Base-by-base conservation (phyloP, 202 grass and related monocot species). In the Alloteropsis angusta region DNA sequence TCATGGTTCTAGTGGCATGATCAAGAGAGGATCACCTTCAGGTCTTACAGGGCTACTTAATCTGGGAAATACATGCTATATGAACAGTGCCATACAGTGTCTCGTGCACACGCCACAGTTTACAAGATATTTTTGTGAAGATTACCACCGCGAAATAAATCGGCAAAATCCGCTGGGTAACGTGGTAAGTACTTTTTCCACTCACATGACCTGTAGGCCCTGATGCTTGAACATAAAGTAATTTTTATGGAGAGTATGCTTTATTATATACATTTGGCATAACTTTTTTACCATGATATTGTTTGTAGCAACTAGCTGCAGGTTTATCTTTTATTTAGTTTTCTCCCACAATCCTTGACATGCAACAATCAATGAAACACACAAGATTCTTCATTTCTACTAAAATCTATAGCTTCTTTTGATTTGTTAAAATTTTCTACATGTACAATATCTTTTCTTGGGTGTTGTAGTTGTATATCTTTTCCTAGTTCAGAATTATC, bases 1-100 rank as follows among this genome's bases (percentile, higher is more conserved):
- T 47, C 84, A 88, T 87, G 62, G 50, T 36, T 84, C 68, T 71
- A 88, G 88, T 87, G 77, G 73, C 66, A 85, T 91, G 59, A 84
- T 39, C 38, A 89, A 82, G 10, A 90, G 90, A 71, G 85, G 92
- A 26, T 41, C 76, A 47, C 89, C 89, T 62, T 75, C 73, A 75
- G 96, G 96, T 79, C 90, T 99, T 78, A 93, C 92, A 43, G 96
- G 96, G 50, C 43, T 99, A 75, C 81, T 91, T 60, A 99, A 99
- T 78, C 87, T 99, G 76, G 96, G 96, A 81, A 99, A 99, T 83
- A 99, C 96, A 65, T 99, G 96, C 80, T 99, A 93, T 77, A 99
- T 99, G 96, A 99, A 99, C 80, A 99, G 90, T 84, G 90, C 96
- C 17, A 80, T 99, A 74, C 96, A 99, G 58, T 99, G 96, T 84